Evolutionary conservation across 306 rosid genomes (phyloP).

Genomic region (Malus domestica): ASM211411v1 NC_041796.1:3526501-3527000

Average conservation of each 20-base stretch:
- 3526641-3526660: neutral
- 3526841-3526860: too few species aligned
- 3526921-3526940: neutral
- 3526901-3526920: neutral
- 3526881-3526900: neutral
- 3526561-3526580: neutral
- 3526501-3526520: neutral
- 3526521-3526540: neutral
- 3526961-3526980: rapidly evolving
- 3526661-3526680: neutral
- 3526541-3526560: neutral
- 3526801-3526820: neutral
- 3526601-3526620: neutral
- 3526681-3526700: neutral
- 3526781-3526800: neutral
- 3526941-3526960: too few species aligned
- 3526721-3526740: neutral
- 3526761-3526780: neutral
- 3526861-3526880: too few species aligned
- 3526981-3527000: too few species aligned
- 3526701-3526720: neutral
- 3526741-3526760: neutral
- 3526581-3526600: neutral
- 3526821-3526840: too few species aligned
- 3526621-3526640: neutral